A percentile compares a stretch with the other conserved stretches of the same genome.
phyloP scores from a whole-genome alignment of 176 grass and related monocot genomes.

The Bolboschoenus planiculmis region DNA sequence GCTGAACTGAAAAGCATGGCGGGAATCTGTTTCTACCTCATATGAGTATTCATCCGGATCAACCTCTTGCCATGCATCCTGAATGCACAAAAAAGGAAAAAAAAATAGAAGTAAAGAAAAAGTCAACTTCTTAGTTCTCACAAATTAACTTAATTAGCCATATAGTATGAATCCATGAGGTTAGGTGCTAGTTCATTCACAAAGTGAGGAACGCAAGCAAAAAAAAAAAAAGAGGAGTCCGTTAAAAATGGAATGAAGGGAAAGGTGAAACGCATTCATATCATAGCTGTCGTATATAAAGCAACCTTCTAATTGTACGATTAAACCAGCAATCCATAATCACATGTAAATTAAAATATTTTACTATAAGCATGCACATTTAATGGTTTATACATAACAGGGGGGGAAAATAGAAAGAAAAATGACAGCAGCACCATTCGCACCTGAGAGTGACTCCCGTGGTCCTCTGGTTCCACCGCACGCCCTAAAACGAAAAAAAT shows the following conservation, averaged over 20 bases:
- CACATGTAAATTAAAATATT: background rate
- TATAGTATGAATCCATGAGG: background rate
- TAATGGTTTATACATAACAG: background rate
- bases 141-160: background rate
- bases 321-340: background rate
- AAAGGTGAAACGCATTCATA: background rate
- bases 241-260: background rate
- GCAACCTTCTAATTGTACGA: background rate
- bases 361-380: background rate
- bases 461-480: constrained; percentile 59
- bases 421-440: background rate
- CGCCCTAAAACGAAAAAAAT: constrained; percentile 46
- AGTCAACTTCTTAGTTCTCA: background rate
- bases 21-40: constrained; percentile 40
- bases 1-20: background rate
- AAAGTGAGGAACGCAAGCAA: background rate
- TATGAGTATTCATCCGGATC: constrained; percentile 95
- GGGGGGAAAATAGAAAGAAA: background rate
- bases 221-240: background rate
- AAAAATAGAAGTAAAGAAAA: background rate
- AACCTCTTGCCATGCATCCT: constrained; percentile 98
- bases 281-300: background rate
- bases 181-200: background rate
- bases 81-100: constrained; percentile 23
- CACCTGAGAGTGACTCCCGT: constrained; percentile 56